These are phyloP conservation scores for Pichia sp. DNA, from an alignment of 1,139 yeast species.

Conservation along the genomic window DNA sequence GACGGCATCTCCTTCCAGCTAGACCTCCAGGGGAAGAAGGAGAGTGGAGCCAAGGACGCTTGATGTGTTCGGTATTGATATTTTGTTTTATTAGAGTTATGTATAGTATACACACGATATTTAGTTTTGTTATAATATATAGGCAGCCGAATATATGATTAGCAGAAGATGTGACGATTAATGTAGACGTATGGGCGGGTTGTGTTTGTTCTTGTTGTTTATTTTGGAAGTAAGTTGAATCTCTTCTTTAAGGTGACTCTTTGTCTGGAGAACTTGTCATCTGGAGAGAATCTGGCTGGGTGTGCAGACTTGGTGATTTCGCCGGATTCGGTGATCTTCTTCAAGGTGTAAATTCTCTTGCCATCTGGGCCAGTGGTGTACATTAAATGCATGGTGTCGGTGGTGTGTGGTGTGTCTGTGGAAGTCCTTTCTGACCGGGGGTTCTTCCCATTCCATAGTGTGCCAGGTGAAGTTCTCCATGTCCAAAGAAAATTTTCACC, in stretches of 20 bases:
- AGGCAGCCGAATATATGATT: neutral
- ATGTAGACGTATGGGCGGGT: too few relatives aligned
- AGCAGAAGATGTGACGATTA: too few relatives aligned
- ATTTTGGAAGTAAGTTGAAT: slow-evolving; percentile 86
- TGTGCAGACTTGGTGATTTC: slow-evolving; percentile 99
- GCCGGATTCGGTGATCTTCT: slow-evolving; percentile 77
- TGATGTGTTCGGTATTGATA: too few relatives aligned
- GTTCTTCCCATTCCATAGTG: too few relatives aligned
- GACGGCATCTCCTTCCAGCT: slow-evolving; percentile 17
- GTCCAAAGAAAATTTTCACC: neutral
- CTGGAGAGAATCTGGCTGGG: slow-evolving; percentile 99
- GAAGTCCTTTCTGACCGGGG: too few relatives aligned
- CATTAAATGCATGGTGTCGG: slow-evolving; percentile 85
- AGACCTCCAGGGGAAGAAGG: slow-evolving; percentile 9
- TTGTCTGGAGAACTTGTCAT: slow-evolving; percentile 98
- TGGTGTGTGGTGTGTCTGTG: neutral
- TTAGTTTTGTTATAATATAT: neutral
- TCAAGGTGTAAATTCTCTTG: slow-evolving; percentile 90
- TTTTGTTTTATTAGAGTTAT: neutral
- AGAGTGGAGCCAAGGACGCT: neutral
- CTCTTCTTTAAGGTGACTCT: slow-evolving; percentile 98
- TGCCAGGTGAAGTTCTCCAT: too few relatives aligned
- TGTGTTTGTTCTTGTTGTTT: slow-evolving; percentile 25
- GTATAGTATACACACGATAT: slow-evolving; percentile 4
- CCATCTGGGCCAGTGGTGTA: slow-evolving; percentile 94